phyloP scores from a whole-genome alignment of 1,284 basidiomycete species.

The Ganoderma meredithae region DNA sequence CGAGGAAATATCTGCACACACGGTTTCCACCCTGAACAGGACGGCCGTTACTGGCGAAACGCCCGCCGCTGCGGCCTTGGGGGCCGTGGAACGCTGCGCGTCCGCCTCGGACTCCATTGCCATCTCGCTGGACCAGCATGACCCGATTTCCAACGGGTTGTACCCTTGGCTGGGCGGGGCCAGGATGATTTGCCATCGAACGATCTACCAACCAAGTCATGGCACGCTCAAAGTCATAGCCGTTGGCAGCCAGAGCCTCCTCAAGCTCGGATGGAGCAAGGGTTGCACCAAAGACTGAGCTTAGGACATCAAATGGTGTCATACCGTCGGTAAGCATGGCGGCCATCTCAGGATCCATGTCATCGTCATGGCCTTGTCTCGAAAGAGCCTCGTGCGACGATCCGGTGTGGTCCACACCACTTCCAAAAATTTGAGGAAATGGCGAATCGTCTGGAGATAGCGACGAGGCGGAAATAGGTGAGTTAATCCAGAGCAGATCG shows the following conservation, averaged over 20 bases:
- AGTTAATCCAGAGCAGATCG: constrained; percentile 65
- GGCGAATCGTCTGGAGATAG: constrained; percentile 56
- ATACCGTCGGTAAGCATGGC: constrained; percentile 85
- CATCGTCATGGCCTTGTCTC: constrained; percentile 37
- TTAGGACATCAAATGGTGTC: constrained; percentile 96
- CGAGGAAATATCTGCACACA: constrained; percentile 96
- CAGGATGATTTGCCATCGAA: constrained; percentile 54
- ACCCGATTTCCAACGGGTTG: constrained; percentile 71
- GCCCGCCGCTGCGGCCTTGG: constrained; percentile 55
- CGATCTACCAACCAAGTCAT: constrained; percentile 93
- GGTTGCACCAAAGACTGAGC: constrained; percentile 90
- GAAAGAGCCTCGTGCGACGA: constrained; percentile 22
- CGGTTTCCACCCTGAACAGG: constrained; percentile 68
- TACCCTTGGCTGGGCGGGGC: constrained; percentile 54
- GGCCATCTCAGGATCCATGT: constrained; percentile 60
- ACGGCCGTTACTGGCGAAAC: constrained; percentile 67
- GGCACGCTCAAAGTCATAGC: constrained; percentile 94
- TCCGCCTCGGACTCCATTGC: constrained; percentile 50
- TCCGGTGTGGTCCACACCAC: constrained; percentile 29
- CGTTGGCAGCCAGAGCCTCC: constrained; percentile 87
- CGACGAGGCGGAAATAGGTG: constrained; percentile 55
- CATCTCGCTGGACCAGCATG: constrained; percentile 65
- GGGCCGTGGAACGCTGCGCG: constrained; percentile 48
- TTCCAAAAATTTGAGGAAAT: constrained; percentile 31
- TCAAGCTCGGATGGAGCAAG: constrained; percentile 92